Evolutionary conservation across 495 filamentous ascomycete species (phyloP), one percentile per base, ranked within the genome.

Genomic region (Amniculicola lignicola): DNA sequence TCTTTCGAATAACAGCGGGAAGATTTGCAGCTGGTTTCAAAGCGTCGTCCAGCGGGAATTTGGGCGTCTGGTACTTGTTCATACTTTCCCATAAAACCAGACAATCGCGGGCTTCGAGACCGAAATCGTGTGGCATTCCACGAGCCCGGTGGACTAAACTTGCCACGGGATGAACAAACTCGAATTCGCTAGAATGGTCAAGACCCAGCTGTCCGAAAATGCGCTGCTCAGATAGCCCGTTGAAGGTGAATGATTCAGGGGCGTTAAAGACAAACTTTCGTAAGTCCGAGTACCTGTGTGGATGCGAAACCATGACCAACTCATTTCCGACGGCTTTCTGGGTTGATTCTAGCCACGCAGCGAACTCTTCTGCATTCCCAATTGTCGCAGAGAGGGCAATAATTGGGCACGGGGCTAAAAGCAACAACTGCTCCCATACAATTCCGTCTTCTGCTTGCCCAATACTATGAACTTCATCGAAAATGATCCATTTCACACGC

Each of bases 391-490:
- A 90, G 4, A 92, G 74, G 1, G 87, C 87, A 53, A 92, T 84
- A 41, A 92, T 88, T 0, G 85, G 87, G 59, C 87, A 89, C 7
- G 87, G 84, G 0, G 87, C 76, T 23, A 88, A 70, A 0, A 90
- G 76, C 11, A 90, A 72, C 7, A 92, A 73, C 60, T 92, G 87
- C 58, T 92, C 87, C 87, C 87, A 92, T 1, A 92, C 75, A 10
- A 89, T 70, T 45, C 87, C 87, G 62, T 92, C 87, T 15, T 90
- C 82, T 1, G 82, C 78, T 66, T 89, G 82, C 0, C 86, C 85
- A 49, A 90, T 89, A 14, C 77, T 88, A 66, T 92, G 87, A n/a
- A 90, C 79, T 69, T 90, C 87, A 57, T 92, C 88, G 51, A 90
- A 90, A 29, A 90, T 90, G 61, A 91, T 89, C 12, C 84, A 74